phyloP scores from a whole-genome alignment of 177 flowering plant species.

The Telopea speciosissima region DNA sequence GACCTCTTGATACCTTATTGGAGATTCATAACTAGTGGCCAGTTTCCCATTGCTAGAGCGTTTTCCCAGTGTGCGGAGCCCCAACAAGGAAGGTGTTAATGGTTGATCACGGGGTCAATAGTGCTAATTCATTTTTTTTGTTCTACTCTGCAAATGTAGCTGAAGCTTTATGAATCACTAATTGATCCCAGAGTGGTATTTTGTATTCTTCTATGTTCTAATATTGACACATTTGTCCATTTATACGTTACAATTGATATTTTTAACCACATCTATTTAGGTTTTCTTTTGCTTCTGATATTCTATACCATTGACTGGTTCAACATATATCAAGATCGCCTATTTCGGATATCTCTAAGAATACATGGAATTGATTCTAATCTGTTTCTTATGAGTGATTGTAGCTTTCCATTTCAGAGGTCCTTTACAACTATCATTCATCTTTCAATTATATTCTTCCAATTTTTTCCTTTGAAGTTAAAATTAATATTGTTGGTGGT shows the following conservation, averaged over 20 bases:
- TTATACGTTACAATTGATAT: neutral
- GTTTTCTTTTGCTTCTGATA: neutral
- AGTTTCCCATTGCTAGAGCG: no score
- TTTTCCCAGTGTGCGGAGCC: no score
- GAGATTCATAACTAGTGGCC: no score
- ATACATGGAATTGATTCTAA: neutral
- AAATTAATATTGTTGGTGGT: neutral
- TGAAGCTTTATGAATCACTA: neutral
- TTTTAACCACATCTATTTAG: neutral
- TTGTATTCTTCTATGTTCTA: neutral
- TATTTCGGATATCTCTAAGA: neutral
- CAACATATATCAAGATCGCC: neutral
- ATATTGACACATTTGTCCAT: neutral
- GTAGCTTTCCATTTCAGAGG: neutral
- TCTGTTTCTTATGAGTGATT: neutral
- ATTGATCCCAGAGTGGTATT: no score
- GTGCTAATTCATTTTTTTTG: no score
- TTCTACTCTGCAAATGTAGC: neutral
- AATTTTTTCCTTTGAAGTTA: neutral
- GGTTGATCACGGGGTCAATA: no score
- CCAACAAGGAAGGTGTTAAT: no score
- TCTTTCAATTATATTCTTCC: neutral
- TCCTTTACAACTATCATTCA: neutral
- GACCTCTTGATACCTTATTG: no score
- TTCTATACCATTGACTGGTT: neutral